Evolutionary conservation across 2,329 filamentous ascomycete species (phyloP).

Genomic region (Trichophyton equinum): DNA sequence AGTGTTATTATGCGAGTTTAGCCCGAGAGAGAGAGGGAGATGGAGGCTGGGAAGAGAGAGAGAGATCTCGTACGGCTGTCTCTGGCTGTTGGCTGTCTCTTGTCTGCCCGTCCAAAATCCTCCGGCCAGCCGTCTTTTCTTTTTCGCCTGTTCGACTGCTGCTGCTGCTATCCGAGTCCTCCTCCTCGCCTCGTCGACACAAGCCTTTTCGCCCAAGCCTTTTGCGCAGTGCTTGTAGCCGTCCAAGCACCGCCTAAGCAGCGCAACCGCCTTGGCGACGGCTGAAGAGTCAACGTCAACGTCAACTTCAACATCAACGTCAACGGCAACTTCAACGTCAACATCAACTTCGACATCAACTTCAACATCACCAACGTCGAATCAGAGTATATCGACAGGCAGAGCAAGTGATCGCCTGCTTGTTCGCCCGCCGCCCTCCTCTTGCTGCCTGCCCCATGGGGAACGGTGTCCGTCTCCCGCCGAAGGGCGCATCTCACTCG

Average conservation of each 20-base stretch:
- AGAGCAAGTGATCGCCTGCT: neutral
- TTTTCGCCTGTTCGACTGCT: too few species aligned
- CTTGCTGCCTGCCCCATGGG: conserved; percentile 1
- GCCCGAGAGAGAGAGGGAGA: neutral
- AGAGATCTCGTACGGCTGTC: neutral
- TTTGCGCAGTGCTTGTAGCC: neutral
- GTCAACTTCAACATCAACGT: too few species aligned
- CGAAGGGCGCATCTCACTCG: neutral
- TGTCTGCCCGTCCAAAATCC: too few species aligned
- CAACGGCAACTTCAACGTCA: too few species aligned
- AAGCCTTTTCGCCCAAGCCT: conserved; percentile 1
- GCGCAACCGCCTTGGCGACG: neutral
- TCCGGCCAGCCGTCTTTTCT: too few species aligned
- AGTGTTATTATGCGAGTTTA: too few species aligned
- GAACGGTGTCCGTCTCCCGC: neutral
- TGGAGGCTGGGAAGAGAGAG: too few species aligned
- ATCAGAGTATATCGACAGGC: too few species aligned
- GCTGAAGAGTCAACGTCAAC: too few species aligned
- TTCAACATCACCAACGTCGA: too few species aligned
- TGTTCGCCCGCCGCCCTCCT: neutral
- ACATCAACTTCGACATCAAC: too few species aligned
- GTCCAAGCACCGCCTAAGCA: neutral
- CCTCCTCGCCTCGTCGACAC: neutral
- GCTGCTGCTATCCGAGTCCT: neutral
- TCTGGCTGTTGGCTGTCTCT: too few species aligned